Conservation (phyloP, 2,329 filamentous ascomycete species). For the Fonsecaea pugnacius region DNA sequence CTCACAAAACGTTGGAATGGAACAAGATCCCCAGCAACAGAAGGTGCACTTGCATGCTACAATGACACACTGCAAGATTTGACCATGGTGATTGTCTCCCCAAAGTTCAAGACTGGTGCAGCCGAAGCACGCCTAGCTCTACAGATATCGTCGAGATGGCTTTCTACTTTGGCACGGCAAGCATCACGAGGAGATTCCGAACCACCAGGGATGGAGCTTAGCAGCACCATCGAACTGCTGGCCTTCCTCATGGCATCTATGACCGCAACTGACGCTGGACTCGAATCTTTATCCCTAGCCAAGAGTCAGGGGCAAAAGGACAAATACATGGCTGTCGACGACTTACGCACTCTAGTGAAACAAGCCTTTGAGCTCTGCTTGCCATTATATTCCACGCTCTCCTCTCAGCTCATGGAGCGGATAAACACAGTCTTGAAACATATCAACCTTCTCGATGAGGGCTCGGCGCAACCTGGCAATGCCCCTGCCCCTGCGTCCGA, state of each 20-base stretch:
- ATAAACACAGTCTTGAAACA: constrained; percentile 35
- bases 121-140: constrained; percentile 22
- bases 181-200: constrained; percentile 17
- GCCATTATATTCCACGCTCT: constrained; percentile 30
- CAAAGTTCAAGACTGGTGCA: constrained; percentile 21
- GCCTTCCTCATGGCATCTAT: constrained; percentile 31
- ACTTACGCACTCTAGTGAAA: constrained; percentile 21
- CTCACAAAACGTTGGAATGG: constrained; percentile 31
- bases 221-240: constrained; percentile 28
- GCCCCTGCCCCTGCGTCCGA: constrained; percentile 25
- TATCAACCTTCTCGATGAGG: constrained; percentile 28
- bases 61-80: constrained; percentile 31
- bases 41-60: constrained; percentile 17
- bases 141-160: constrained; percentile 31
- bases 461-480: constrained; percentile 8
- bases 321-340: background rate
- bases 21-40: background rate
- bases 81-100: constrained; percentile 29
- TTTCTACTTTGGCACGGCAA: constrained; percentile 21
- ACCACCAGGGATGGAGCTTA: constrained; percentile 11
- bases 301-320: background rate
- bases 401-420: constrained; percentile 31
- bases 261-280: constrained; percentile 28
- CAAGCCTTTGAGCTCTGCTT: constrained; percentile 29
- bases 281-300: constrained; percentile 25